Evolutionary conservation across 2,329 filamentous ascomycete genomes (phyloP).

Genomic region (Dothistroma septosporum): DNA sequence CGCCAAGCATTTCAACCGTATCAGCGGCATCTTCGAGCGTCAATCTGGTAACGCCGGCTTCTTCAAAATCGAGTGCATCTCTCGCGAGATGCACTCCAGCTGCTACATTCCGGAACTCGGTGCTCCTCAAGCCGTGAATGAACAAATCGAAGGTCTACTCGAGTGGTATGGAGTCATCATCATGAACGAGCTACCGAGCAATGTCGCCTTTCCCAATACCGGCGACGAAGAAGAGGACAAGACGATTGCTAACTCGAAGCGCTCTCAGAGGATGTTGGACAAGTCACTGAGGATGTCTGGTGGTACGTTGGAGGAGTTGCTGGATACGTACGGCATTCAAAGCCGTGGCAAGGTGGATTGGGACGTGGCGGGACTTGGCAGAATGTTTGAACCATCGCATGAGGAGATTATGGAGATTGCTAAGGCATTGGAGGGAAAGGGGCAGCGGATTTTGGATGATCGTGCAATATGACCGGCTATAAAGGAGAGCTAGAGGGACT

Average conservation of each 20-base stretch:
- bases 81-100: background rate
- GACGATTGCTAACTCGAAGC: background rate
- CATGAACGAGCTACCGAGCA: background rate
- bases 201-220: background rate
- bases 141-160: background rate
- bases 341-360: background rate
- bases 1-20: background rate
- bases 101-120: background rate
- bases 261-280: background rate
- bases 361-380: background rate
- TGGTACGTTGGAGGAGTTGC: background rate
- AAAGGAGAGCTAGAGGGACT: too few species aligned
- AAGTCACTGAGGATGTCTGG: background rate
- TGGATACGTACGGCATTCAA: background rate
- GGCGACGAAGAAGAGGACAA: background rate
- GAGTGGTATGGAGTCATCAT: background rate
- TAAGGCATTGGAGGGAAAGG: background rate
- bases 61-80: background rate
- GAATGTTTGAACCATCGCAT: background rate
- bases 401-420: background rate
- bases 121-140: background rate
- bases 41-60: background rate
- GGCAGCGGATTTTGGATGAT: background rate
- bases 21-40: background rate
- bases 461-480: background rate